Evolutionary conservation across 805 yeast species (phyloP).

Genomic region (Candida manassasensis): DNA sequence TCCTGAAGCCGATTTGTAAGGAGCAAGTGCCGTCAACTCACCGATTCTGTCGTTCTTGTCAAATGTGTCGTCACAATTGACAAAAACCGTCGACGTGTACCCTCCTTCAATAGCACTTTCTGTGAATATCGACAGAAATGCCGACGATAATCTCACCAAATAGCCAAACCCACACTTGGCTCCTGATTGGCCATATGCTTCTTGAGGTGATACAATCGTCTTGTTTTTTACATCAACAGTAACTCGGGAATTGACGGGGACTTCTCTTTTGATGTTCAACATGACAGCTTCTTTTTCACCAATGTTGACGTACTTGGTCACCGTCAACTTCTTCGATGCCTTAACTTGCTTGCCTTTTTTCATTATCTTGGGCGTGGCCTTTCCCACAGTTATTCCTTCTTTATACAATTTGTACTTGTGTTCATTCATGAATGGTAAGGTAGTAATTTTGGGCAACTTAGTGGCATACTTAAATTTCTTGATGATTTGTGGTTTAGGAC

Average conservation of each 20-base stretch:
- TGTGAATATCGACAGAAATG: constrained; percentile 63
- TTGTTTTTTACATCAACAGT: constrained; percentile 65
- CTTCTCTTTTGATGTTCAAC: constrained; percentile 48
- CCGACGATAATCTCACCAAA: constrained; percentile 61
- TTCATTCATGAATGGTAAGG: constrained; percentile 68
- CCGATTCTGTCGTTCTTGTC: constrained; percentile 18
- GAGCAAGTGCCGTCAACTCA: constrained; percentile 1
- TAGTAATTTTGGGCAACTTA: constrained; percentile 65
- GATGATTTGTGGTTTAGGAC: constrained; percentile 18
- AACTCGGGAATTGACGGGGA: constrained; percentile 76
- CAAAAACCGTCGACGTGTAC: constrained; percentile 61
- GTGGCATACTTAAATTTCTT: constrained; percentile 58
- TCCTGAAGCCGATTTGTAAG: constrained; percentile 13
- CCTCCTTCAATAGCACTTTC: constrained; percentile 62
- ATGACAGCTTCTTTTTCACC: constrained; percentile 61
- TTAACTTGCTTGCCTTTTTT: constrained; percentile 42
- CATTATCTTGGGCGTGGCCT: constrained; percentile 34
- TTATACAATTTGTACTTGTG: constrained; percentile 35
- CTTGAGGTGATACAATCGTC: constrained; percentile 63
- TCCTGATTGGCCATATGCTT: constrained; percentile 65
- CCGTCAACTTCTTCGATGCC: constrained; percentile 37
- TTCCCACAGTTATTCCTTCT: constrained; percentile 61
- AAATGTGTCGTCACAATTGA: constrained; percentile 65
- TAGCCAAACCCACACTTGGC: constrained; percentile 65
- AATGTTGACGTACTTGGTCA: constrained; percentile 72